Evolutionary conservation across 2,329 filamentous ascomycete species (phyloP), one percentile per base, ranked within the genome.

Genomic region (Graphium sp.): DNA sequence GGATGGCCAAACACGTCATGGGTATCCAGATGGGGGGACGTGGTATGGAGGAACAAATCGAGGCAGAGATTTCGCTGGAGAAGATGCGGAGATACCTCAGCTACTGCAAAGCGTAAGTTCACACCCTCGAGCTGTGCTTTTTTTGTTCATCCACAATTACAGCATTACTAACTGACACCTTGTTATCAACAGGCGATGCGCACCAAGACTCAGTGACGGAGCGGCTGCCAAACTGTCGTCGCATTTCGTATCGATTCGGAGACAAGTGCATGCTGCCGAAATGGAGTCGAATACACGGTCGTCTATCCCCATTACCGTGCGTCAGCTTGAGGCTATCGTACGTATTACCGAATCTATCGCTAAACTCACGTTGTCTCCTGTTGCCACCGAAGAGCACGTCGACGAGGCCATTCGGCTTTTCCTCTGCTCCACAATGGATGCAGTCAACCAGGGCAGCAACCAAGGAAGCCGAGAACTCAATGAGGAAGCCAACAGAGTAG

Each of bases 11-110:
- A 47, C 89, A 98, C 67, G 87, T 98, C 46, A 93, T 98, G 74
- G 74, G 78, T 25, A 85, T 98, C 37, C 87, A 95, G 44, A 95
- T 94, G 81, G 83, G 84, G 33, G 80, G 81, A 10, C 73, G 78
- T 30, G 79, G 81, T 22, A 57, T 78, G 1, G 83, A 92, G 42
- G 84, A 93, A 42, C 71, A 81, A 36, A 61, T 74, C 2, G 81
- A 92, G 48, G 77, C 83, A 3, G 87, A 94, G 45, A 85, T 98
- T 28, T 70, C 84, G 0, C 79, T 95, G 2, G 89, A 95, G 29
- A 93, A 92, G 57, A 92, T 98, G 82, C 84, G 84, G 56, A 74
- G 85, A 35, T 98, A 95, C 47, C 79, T 98, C 46, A 91, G 80
- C 41, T 98, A 95, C 55, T 95, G n/a, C n/a, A n/a, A n/a, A n/a